Conservation (phyloP, 208 protist genomes). For the Leishmania amazonensis region DNA sequence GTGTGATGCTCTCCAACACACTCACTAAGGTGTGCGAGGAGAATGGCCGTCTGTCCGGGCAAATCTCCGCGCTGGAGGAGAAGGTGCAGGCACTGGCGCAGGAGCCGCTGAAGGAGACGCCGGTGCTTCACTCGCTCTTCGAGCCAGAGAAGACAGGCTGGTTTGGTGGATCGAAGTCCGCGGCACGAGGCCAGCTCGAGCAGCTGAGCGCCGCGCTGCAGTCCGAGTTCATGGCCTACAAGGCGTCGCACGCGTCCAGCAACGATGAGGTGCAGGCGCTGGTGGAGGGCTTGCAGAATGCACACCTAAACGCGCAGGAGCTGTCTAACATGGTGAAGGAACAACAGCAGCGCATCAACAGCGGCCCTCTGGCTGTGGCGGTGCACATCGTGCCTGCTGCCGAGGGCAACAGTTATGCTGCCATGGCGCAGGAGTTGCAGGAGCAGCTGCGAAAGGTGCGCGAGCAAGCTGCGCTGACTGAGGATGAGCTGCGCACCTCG, state of each 20-base stretch:
- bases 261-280: constrained; percentile 85
- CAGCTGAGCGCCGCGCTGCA: constrained; percentile 65
- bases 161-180: constrained; percentile 76
- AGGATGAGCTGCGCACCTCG: constrained; percentile 25
- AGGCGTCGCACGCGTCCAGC: constrained; percentile 66
- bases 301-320: constrained; percentile 58
- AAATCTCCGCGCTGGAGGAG: constrained; percentile 39
- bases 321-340: constrained; percentile 58
- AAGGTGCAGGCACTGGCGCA: constrained; percentile 47
- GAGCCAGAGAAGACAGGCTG: constrained; percentile 80
- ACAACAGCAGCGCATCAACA: constrained; percentile 70
- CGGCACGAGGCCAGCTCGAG: constrained; percentile 67
- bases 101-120: constrained; percentile 42
- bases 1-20: constrained; percentile 49
- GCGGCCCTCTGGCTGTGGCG: constrained; percentile 34
- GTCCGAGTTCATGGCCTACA: constrained; percentile 78
- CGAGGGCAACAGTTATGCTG: constrained; percentile 14
- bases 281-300: constrained; percentile 61
- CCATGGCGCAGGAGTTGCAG: constrained; percentile 45
- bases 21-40: constrained; percentile 85
- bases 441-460: constrained; percentile 42
- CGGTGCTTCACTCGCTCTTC: constrained; percentile 75
- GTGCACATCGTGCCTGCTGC: constrained; percentile 49
- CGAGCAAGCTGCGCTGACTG: constrained; percentile 13
- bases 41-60: constrained; percentile 55